A percentile compares a stretch with the other conserved stretches of the same genome.
phyloP scores from a whole-genome alignment of 495 filamentous ascomycete species.

The Sphaerosporella brunnea region DNA sequence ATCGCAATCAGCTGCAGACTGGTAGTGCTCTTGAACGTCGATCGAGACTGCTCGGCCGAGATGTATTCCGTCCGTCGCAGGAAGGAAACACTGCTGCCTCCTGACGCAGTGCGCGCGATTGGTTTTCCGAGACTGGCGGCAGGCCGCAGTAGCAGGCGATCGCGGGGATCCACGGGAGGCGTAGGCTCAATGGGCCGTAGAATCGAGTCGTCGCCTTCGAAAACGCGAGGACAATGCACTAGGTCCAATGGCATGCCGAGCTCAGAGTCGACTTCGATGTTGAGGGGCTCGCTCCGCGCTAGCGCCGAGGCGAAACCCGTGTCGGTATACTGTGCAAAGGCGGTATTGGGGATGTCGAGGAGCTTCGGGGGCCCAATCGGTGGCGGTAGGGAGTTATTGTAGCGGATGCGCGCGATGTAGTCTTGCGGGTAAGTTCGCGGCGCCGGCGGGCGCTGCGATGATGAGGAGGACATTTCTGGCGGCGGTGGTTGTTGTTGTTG shows the following conservation, averaged over 20 bases:
- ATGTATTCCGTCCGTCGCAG: constrained; percentile 93
- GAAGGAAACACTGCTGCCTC: constrained; percentile 57
- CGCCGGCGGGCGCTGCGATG: neutral
- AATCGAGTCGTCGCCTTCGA: constrained; percentile 83
- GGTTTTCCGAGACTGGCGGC: constrained; percentile 69
- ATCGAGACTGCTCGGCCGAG: constrained; percentile 44
- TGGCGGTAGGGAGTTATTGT: constrained; percentile 84
- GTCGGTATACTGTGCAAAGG: constrained; percentile 69
- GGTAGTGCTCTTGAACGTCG: constrained; percentile 26
- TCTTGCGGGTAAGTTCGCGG: constrained; percentile 49
- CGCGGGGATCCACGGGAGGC: constrained; percentile 60
- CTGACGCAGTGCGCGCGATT: constrained; percentile 37
- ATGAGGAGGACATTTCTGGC: neutral
- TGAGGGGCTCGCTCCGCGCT: constrained; percentile 76
- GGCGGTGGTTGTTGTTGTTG: neutral
- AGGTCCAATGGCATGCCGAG: constrained; percentile 93
- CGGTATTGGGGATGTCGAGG: constrained; percentile 85
- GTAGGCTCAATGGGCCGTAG: constrained; percentile 57
- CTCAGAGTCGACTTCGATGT: constrained; percentile 93
- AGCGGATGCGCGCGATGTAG: constrained; percentile 86
- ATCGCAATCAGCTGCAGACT: constrained; percentile 26
- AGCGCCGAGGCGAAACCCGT: constrained; percentile 74
- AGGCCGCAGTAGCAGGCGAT: constrained; percentile 62
- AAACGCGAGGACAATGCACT: constrained; percentile 80
- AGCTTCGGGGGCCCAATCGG: constrained; percentile 89